phyloP scores from a whole-genome alignment of 805 yeast genomes.

The Metschnikowia lachancei region DNA sequence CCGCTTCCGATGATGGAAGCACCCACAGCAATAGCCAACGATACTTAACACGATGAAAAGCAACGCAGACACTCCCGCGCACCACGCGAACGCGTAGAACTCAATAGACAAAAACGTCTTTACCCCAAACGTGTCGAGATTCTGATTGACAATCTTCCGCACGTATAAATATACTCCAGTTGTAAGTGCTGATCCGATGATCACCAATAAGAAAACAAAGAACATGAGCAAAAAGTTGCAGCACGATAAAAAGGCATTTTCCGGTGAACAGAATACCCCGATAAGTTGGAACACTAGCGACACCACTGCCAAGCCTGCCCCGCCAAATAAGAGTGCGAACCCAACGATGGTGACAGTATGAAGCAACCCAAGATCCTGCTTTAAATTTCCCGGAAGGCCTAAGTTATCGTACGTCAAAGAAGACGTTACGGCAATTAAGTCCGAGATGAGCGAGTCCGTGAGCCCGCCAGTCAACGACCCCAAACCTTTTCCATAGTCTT shows the following conservation, averaged over 20 bases:
- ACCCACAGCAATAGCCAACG: constrained; percentile 43
- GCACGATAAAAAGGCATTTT: constrained; percentile 46
- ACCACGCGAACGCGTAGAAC: constrained; percentile 66
- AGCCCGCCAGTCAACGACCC: constrained; percentile 14
- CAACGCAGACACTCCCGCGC: constrained; percentile 49
- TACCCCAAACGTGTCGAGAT: constrained; percentile 50
- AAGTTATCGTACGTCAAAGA: constrained; percentile 31
- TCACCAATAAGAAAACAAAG: constrained; percentile 44
- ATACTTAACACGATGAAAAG: constrained; percentile 31
- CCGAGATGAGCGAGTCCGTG: constrained; percentile 10
- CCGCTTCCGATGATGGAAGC: constrained; percentile 17
- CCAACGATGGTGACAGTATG: constrained; percentile 53
- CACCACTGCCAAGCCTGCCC: constrained; percentile 39
- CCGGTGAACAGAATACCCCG: constrained; percentile 42
- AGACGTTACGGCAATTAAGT: constrained; percentile 13
- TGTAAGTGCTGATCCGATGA: constrained; percentile 51
- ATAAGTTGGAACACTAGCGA: constrained; percentile 48
- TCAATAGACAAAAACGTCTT: constrained; percentile 47
- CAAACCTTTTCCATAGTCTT: constrained; percentile 25
- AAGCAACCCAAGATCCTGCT: constrained; percentile 44
- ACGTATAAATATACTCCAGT: constrained; percentile 60
- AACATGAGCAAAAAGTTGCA: constrained; percentile 44
- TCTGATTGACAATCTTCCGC: constrained; percentile 50
- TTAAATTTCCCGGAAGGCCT: constrained; percentile 53
- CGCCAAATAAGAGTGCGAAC: constrained; percentile 42